A percentile compares a stretch with the other conserved stretches of the same genome.
Evolutionary conservation across 768 basidiomycete genomes (phyloP).

Genomic region (Pleurotus giganteus): DNA sequence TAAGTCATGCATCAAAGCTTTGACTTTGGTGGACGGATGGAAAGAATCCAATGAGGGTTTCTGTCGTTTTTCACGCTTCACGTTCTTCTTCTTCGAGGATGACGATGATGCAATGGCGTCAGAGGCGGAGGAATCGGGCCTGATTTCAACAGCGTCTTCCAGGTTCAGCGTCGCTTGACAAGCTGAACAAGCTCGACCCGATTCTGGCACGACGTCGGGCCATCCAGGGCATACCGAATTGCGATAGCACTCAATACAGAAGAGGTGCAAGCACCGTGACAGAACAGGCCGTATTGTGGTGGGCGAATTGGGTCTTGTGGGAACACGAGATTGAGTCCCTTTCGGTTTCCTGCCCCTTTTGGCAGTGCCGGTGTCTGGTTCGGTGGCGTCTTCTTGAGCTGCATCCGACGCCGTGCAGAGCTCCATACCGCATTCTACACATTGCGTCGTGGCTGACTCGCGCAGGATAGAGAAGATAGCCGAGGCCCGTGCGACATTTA

Average conservation of each 20-base stretch:
- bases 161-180: constrained; percentile 71
- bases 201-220: constrained; percentile 64
- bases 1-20: constrained; percentile 77
- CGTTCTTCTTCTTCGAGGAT: constrained; percentile 56
- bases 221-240: constrained; percentile 75
- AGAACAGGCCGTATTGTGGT: constrained; percentile 63
- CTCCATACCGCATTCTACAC: constrained; percentile 83
- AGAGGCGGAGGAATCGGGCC: constrained; percentile 46
- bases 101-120: constrained; percentile 22
- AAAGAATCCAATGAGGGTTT: constrained; percentile 60
- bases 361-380: constrained; percentile 38
- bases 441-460: constrained; percentile 86
- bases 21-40: constrained; percentile 86
- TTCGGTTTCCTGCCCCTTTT: constrained; percentile 52
- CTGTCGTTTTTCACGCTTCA: constrained; percentile 64
- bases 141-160: constrained; percentile 82
- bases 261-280: constrained; percentile 93
- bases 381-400: constrained; percentile 42
- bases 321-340: constrained; percentile 53
- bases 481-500: constrained; percentile 69
- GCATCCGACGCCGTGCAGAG: constrained; percentile 55
- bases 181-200: constrained; percentile 66
- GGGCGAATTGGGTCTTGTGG: constrained; percentile 77
- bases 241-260: constrained; percentile 85
- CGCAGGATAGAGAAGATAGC: constrained; percentile 84